These are phyloP conservation scores for Rutstroemia sydowiana DNA, from an alignment of 2,329 filamentous ascomycete genomes.

Conservation along the genomic window DNA sequence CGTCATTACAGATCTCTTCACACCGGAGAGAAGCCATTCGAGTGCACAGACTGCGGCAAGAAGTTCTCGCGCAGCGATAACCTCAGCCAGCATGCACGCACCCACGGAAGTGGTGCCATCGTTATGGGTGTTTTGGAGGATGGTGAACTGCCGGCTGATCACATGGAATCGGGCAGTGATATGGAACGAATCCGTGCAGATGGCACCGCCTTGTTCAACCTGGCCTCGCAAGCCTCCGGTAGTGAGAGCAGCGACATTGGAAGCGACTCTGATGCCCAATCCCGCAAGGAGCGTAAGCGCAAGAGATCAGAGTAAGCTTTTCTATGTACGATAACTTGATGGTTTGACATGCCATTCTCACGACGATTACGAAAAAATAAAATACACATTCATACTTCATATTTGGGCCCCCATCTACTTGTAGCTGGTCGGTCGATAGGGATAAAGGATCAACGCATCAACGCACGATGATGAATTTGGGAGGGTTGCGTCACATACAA, in stretches of 20 bases:
- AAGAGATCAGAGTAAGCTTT: constrained; percentile 57
- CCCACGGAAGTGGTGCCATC: constrained; percentile 82
- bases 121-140: constrained; percentile 83
- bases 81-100: constrained; percentile 89
- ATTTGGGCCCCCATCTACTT: constrained; percentile 21
- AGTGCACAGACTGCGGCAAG: constrained; percentile 96
- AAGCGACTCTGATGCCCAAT: constrained; percentile 37
- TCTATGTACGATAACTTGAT: constrained; percentile 11
- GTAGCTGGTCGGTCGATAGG: constrained; percentile 21
- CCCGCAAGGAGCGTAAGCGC: constrained; percentile 74
- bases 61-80: constrained; percentile 99
- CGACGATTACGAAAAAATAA: constrained; percentile 25
- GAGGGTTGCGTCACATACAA: constrained; percentile 20
- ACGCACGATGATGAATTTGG: constrained; percentile 27
- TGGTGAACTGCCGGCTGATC: constrained; percentile 46
- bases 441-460: constrained; percentile 22
- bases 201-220: constrained; percentile 75
- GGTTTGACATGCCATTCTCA: constrained; percentile 20
- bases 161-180: constrained; percentile 34
- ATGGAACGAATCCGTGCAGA: constrained; percentile 60
- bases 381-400: constrained; percentile 23
- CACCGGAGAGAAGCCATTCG: constrained; percentile 97
- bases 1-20: constrained; percentile 97
- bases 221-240: constrained; percentile 65
- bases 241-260: constrained; percentile 51